A percentile compares a stretch with the other conserved stretches of the same genome.
phyloP scores from a whole-genome alignment of 257 asterid species.

The Nicotiana paniculata region DNA sequence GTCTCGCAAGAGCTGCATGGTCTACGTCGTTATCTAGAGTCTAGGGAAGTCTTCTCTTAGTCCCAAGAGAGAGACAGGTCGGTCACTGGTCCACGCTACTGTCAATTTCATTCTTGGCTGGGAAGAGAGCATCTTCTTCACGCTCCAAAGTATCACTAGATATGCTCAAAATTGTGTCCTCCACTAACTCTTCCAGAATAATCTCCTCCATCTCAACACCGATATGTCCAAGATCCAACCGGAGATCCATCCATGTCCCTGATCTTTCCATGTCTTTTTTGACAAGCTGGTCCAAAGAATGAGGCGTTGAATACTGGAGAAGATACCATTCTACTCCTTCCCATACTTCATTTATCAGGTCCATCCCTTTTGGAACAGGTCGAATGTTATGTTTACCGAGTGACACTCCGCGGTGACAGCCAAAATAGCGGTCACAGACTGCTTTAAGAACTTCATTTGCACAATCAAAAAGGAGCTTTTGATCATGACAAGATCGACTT shows the following conservation, averaged over 20 bases:
- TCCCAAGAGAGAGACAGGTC: not conserved
- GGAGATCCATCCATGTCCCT: conserved; percentile 58
- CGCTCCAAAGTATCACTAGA: conserved; percentile 16
- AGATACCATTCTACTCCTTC: conserved; percentile 50
- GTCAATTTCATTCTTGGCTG: conserved; percentile 17
- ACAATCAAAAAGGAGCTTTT: conserved; percentile 79
- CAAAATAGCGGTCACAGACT: conserved; percentile 55
- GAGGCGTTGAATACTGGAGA: conserved; percentile 30
- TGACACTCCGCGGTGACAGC: conserved; percentile 34
- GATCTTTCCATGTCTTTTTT: conserved; percentile 49
- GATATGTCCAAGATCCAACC: conserved; percentile 36
- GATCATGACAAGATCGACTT: conserved; percentile 58
- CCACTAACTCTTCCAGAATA: conserved; percentile 56
- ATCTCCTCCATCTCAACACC: conserved; percentile 55
- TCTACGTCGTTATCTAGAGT: conserved; percentile 1
- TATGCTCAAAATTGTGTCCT: conserved; percentile 41
- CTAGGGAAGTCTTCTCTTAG: not conserved
- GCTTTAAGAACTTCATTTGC: conserved; percentile 62
- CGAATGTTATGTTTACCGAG: conserved; percentile 24
- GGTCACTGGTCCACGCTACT: conserved; percentile 16
- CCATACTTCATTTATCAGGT: conserved; percentile 82
- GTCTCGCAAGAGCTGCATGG: not conserved
- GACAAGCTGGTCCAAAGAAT: conserved; percentile 65
- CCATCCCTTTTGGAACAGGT: conserved; percentile 62
- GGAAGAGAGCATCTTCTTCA: conserved; percentile 10